Base-by-base conservation (phyloP, 1,284 basidiomycete species). In the Phenoliferia sp. region DNA sequence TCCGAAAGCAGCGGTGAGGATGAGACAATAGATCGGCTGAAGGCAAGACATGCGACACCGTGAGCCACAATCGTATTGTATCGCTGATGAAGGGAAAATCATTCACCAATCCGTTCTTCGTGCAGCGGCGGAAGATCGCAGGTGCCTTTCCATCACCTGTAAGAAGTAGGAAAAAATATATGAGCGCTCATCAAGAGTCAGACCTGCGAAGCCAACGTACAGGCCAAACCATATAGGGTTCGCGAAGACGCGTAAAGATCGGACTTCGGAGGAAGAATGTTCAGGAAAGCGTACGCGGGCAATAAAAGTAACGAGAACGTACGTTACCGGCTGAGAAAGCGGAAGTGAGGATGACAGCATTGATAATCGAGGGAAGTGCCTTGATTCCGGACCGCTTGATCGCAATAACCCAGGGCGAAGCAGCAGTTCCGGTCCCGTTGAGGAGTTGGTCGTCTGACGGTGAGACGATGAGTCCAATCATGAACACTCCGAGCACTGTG, bases 231-330 rank as follows among this genome's bases (percentile, higher is more conserved):
- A 77, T 92, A 93, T 32, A 94, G 81, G 31, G 90, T 87, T 75
- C 93, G 88, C 15, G 89, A 90, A 0, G 89, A 82, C 66, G 88
- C 87, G 82, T 90, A 95, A 52, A 94, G 77, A 81, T 85, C 88
- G 34, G 87, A 88, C 61, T 72, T 92, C 56, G 87, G 88, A n/a
- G 4, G 32, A 59, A 26, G 19, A n/a, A 48, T 16, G 4, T 54
- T 48, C 35, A 58, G 34, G 9, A 2, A 1, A 3, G 52, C 3
- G 3, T 54, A 12, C 52, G 17, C 39, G 12, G 39, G 39, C 12
- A 12, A 44, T 22, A 12, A 22, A 26, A 17, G 12, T 3, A 12
- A 31, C 28, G n/a, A 22, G 28, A 17, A 33, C 62, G 10, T 29
- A 54, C 44, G 54, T 62, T 92, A 56, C 87, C 89, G 4, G 92